Evolutionary conservation across 495 filamentous ascomycete species (phyloP), one percentile per base, ranked within the genome.

Genomic region (Staphylotrichum longicolle): DNA sequence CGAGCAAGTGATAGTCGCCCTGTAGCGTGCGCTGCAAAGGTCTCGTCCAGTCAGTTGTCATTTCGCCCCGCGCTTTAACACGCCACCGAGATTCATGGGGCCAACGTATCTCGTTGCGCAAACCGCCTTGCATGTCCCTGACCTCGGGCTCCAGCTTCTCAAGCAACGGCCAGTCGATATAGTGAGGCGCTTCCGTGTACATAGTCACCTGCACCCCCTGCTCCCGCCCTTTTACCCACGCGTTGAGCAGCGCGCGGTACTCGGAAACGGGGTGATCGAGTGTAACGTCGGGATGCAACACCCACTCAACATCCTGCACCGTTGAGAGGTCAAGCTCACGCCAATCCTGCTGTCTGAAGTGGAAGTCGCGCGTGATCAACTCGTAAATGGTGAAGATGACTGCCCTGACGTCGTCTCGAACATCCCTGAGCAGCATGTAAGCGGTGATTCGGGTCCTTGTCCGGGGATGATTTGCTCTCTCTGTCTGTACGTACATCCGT

Each of bases 351-450:
- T 54, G 32, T n/a, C 49, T 30, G 35, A 54, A 54, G n/a, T 39
- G 35, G 51, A 54, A 41, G n/a, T 54, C 49, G 11, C 49, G 49
- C 30, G 49, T 37, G 49, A 37, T 51, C 32, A 51, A 15, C 30
- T 51, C 49, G 11, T 51, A 51, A 9, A 37, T 15, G 14, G 33
- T 51, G 49, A 51, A 51, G 10, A 37, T 33, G 33, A 51, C 49
- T 30, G 32, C 49, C 14, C 49, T 34, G 32, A 34, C 49, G 49
- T 51, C 49, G 27, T 48, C 46, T 6, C 46, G 46, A 12, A 48
- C 32, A 27, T 32, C 46, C 46, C 46, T 48, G 20, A 48, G 1
- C 46, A 10, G 10, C 20, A 32, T 27, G 46, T 48, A 4, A 48
- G 46, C 3, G 8, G 8, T 11, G 1, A 27, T 0, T 1, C 20